These are phyloP conservation scores for Ensete glaucum DNA, from an alignment of 176 grass and related monocot species.

Conservation along the genomic window DNA sequence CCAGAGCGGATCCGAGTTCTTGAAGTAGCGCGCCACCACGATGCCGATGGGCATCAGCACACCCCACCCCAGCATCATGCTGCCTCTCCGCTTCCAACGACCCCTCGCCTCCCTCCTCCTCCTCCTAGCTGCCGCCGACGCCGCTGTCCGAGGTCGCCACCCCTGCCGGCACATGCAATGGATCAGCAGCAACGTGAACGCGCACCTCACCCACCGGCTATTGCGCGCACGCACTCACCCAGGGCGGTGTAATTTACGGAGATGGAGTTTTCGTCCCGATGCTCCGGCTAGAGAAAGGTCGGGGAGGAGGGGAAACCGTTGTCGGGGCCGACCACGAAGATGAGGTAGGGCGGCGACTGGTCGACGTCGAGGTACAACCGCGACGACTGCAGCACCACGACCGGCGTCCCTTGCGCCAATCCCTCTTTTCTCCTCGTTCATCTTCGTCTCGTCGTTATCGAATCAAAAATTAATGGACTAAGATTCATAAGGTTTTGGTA, in stretches of 20 bases:
- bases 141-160: neutral
- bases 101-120: neutral
- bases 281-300: conserved; percentile 21
- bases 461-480: no score
- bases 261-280: conserved; percentile 21
- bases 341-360: conserved; percentile 40
- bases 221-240: neutral
- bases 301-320: conserved; percentile 29
- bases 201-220: neutral
- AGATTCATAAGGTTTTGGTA: no score
- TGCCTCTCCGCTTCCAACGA: conserved; percentile 23
- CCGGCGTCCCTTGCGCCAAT: conserved; percentile 22
- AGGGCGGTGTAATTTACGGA: conserved; percentile 49
- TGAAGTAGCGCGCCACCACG: conserved; percentile 65
- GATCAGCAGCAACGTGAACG: neutral
- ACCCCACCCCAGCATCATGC: conserved; percentile 76
- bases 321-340: conserved; percentile 49
- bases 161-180: neutral
- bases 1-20: conserved; percentile 58
- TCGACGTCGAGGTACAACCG: conserved; percentile 52
- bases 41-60: conserved; percentile 75
- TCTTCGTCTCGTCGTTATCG: no score
- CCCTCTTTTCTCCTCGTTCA: no score
- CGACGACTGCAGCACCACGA: conserved; percentile 24
- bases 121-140: neutral